These are phyloP conservation scores for Cardiosporidium cionae DNA, from an alignment of 169 alveolate species.

Conservation along the genomic window DNA sequence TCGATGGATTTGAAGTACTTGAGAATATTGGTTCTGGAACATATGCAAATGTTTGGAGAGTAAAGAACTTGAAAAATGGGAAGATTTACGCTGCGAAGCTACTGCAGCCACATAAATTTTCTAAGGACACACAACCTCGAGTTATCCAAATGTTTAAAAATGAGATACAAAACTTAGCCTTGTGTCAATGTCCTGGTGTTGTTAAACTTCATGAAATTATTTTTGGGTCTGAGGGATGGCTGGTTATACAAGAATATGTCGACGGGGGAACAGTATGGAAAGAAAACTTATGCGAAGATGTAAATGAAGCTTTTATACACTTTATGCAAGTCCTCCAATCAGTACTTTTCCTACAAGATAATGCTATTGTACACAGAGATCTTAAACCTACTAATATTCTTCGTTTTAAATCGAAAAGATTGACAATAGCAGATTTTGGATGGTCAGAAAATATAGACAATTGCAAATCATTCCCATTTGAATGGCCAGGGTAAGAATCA, in stretches of 20 bases:
- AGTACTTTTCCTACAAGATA: constrained; percentile 53
- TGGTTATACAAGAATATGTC: constrained; percentile 58
- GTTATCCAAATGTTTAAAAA: constrained; percentile 58
- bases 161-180: constrained; percentile 56
- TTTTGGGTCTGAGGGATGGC: constrained; percentile 62
- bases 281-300: constrained; percentile 49
- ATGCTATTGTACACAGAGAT: constrained; percentile 57
- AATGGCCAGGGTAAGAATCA: constrained; percentile 62
- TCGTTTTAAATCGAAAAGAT: constrained; percentile 37
- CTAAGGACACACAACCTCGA: constrained; percentile 51
- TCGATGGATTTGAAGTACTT: constrained; percentile 8
- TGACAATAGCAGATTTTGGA: constrained; percentile 65
- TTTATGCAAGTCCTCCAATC: constrained; percentile 63
- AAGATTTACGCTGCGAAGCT: constrained; percentile 60
- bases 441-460: constrained; percentile 59
- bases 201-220: constrained; percentile 56
- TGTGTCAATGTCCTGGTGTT: constrained; percentile 69
- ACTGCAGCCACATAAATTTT: constrained; percentile 58
- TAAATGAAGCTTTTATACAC: constrained; percentile 53
- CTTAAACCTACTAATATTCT: constrained; percentile 63
- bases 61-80: constrained; percentile 46
- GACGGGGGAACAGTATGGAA: constrained; percentile 68
- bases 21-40: constrained; percentile 55
- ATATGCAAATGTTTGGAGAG: constrained; percentile 66
- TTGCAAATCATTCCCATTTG: constrained; percentile 47